Conservation (phyloP, 495 filamentous ascomycete species). For the Aspergillus affinis region DNA sequence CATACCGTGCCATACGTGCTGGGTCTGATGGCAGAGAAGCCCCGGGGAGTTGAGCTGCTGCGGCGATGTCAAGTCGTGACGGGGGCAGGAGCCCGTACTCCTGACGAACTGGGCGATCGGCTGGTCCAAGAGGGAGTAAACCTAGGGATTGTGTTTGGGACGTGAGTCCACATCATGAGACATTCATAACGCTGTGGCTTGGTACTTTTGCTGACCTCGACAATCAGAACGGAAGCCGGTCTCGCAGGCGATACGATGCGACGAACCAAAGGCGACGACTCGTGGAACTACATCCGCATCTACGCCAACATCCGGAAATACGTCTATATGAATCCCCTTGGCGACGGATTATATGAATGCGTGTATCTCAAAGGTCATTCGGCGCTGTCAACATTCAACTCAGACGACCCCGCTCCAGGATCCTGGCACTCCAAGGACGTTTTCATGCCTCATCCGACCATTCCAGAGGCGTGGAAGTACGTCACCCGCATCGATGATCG, state of each 20-base stretch:
- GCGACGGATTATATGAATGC: neutral
- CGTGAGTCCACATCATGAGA: neutral
- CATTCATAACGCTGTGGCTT: neutral
- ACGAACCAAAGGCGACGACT: constrained; percentile 1
- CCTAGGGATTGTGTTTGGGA: neutral
- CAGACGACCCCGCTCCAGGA: neutral
- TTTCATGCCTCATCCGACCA: neutral
- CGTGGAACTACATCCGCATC: neutral
- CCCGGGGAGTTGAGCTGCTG: neutral
- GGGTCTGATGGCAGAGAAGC: neutral
- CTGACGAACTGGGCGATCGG: neutral
- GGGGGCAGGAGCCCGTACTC: neutral
- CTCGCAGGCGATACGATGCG: neutral
- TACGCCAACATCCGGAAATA: neutral
- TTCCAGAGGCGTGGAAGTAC: neutral
- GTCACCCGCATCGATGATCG: neutral
- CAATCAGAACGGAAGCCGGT: neutral
- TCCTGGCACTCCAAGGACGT: constrained; percentile 1
- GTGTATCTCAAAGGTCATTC: neutral
- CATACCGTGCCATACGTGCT: neutral
- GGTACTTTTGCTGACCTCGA: neutral
- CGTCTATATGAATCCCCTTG: neutral
- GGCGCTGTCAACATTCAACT: neutral
- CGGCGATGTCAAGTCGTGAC: neutral
- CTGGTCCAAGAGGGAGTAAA: neutral